Conservation (phyloP, 176 grass and related monocot genomes). For the Aegilops sharonensis region DNA sequence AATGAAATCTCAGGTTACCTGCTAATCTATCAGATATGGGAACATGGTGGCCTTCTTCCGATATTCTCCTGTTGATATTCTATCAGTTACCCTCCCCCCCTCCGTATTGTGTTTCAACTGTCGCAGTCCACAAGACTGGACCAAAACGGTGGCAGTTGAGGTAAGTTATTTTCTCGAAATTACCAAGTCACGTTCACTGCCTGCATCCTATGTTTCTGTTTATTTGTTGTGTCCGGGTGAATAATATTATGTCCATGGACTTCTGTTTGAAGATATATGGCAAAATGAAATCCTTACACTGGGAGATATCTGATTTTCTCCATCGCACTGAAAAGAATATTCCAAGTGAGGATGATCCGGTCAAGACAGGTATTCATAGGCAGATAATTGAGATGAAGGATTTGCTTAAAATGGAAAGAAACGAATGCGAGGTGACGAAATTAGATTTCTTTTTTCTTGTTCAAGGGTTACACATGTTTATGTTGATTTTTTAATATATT, state of each 20-base stretch:
- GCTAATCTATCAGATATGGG: constrained; percentile 63
- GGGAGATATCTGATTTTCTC: constrained; percentile 75
- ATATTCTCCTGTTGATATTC: constrained; percentile 92
- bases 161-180: constrained; percentile 42
- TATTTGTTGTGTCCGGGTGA: neutral
- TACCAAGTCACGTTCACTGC: constrained; percentile 20
- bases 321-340: constrained; percentile 58
- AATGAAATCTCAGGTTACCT: constrained; percentile 37
- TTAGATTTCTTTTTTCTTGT: neutral
- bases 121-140: constrained; percentile 58
- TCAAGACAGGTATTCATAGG: constrained; percentile 59
- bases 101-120: constrained; percentile 66
- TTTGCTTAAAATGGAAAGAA: constrained; percentile 74
- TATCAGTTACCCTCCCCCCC: constrained; percentile 79
- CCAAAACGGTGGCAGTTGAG: constrained; percentile 68
- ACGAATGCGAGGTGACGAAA: constrained; percentile 72
- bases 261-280: constrained; percentile 60
- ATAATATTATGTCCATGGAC: constrained; percentile 19
- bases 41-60: constrained; percentile 92
- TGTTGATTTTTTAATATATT: constrained; percentile 30
- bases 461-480: neutral
- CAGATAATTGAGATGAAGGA: constrained; percentile 74
- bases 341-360: constrained; percentile 46
- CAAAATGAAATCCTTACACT: constrained; percentile 68
- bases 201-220: neutral